Percentiles rank a stretch among this genome's conserved stretches.
Conservation (phyloP, 805 yeast genomes). For the Barnettozyma pratensis region DNA sequence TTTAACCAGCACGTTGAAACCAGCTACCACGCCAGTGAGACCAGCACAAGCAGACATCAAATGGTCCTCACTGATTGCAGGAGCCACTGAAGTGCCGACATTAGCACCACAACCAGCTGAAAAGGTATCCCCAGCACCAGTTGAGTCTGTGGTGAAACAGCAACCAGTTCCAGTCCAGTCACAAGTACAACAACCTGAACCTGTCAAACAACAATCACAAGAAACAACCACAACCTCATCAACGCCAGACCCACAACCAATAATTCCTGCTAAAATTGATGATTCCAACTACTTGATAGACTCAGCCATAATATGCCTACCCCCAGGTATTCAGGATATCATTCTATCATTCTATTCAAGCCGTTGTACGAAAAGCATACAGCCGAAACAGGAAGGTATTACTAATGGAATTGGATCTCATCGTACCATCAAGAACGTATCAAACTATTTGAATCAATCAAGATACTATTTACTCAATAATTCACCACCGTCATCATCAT, state of each 20-base stretch:
- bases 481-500: background rate
- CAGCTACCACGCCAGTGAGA: conserved; percentile 47
- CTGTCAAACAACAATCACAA: background rate
- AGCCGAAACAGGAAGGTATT: background rate
- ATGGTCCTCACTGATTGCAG: conserved; percentile 36
- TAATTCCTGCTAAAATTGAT: conserved; percentile 12
- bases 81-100: conserved; percentile 1
- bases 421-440: conserved; percentile 7
- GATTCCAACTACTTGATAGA: conserved; percentile 18
- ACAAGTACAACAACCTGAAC: no score
- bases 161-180: no score
- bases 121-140: background rate
- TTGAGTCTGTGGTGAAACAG: no score
- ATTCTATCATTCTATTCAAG: conserved; percentile 23
- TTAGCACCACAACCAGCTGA: conserved; percentile 1
- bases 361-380: background rate
- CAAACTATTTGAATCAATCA: conserved; percentile 5
- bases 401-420: conserved; percentile 3
- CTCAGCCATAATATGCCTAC: conserved; percentile 15
- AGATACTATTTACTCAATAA: conserved; percentile 6
- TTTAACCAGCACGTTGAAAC: conserved; percentile 32
- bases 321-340: conserved; percentile 30
- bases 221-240: background rate
- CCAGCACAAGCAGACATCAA: conserved; percentile 44
- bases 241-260: background rate